A percentile compares a stretch with the other conserved stretches of the same genome.
Evolutionary conservation across 2,329 filamentous ascomycete genomes (phyloP).

Genomic region (Leptodontidium sp.): DNA sequence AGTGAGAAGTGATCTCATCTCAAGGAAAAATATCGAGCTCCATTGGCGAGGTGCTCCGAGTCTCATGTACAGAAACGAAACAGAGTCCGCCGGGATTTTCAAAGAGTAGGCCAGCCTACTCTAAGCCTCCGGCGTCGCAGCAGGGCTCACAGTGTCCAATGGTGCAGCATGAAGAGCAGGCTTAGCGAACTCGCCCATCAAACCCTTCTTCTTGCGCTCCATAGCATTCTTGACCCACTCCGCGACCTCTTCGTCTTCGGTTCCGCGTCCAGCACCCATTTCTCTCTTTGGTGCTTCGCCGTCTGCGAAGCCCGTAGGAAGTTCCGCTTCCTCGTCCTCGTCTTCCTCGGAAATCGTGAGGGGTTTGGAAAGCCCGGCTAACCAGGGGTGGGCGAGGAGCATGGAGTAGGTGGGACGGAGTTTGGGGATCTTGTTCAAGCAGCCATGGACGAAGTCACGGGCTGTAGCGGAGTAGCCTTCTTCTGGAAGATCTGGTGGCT

Average conservation of each 20-base stretch:
- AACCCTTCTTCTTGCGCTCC: constrained; percentile 68
- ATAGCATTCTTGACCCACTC: constrained; percentile 82
- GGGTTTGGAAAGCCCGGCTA: constrained; percentile 77
- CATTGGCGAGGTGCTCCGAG: neutral
- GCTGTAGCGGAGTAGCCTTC: constrained; percentile 81
- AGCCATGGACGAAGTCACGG: constrained; percentile 86
- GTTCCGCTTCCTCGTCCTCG: constrained; percentile 53
- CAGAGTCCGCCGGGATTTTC: neutral
- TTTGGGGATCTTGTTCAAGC: constrained; percentile 91
- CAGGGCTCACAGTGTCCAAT: constrained; percentile 68
- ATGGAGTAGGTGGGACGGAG: constrained; percentile 93
- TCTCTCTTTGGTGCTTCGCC: constrained; percentile 32
- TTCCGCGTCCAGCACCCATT: constrained; percentile 35
- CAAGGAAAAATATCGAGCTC: neutral
- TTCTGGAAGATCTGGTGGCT: constrained; percentile 86
- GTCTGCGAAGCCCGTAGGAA: constrained; percentile 43
- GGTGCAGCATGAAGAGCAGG: constrained; percentile 90
- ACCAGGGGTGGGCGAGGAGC: constrained; percentile 89
- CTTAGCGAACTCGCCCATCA: constrained; percentile 62
- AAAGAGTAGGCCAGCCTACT: constrained; percentile 20
- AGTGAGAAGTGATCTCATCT: neutral
- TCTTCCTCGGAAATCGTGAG: constrained; percentile 77
- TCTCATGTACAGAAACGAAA: neutral
- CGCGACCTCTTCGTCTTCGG: constrained; percentile 81
- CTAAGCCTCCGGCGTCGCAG: constrained; percentile 16